A percentile compares a stretch with the other conserved stretches of the same genome.
These are phyloP conservation scores for Scedosporium minutisporum DNA, from an alignment of 2,329 filamentous ascomycete genomes.

Conservation along the genomic window DNA sequence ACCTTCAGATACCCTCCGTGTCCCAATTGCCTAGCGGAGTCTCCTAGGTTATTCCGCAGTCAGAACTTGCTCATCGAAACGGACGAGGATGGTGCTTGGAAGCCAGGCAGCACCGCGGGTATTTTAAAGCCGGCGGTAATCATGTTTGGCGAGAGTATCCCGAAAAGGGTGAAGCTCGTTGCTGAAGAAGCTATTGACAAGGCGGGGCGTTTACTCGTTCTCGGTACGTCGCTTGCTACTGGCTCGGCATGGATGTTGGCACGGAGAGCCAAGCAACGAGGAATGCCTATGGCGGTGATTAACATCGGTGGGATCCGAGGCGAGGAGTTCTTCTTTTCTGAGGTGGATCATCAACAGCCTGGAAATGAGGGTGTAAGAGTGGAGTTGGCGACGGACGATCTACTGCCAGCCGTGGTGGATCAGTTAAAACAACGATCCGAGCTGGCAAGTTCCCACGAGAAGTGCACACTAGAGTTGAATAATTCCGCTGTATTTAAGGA, in stretches of 20 bases:
- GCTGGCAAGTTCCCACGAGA: not conserved
- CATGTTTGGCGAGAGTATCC: constrained; percentile 93
- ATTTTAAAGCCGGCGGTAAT: constrained; percentile 87
- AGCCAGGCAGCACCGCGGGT: constrained; percentile 54
- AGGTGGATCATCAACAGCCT: constrained; percentile 39
- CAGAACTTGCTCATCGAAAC: constrained; percentile 51
- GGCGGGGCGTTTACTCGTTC: constrained; percentile 63
- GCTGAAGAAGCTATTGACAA: constrained; percentile 74
- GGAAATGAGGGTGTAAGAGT: constrained; percentile 46
- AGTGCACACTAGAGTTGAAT: not conserved
- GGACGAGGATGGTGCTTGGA: constrained; percentile 75
- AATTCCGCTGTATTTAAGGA: constrained; percentile 41
- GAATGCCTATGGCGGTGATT: constrained; percentile 77
- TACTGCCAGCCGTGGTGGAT: constrained; percentile 48
- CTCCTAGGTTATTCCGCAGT: constrained; percentile 21
- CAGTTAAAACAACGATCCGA: constrained; percentile 23
- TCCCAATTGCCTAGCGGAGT: constrained; percentile 55
- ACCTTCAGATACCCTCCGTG: constrained; percentile 89
- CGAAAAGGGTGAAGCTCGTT: constrained; percentile 54
- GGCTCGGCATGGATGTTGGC: constrained; percentile 91
- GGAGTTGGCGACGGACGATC: constrained; percentile 46
- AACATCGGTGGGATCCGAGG: constrained; percentile 80
- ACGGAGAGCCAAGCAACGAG: constrained; percentile 69
- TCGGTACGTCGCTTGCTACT: constrained; percentile 86
- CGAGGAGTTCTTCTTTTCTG: constrained; percentile 61